Evolutionary conservation across 148 eudicot genomes (phyloP), one percentile per base, ranked within the genome.

Genomic region (Rhododendron henanense): DNA sequence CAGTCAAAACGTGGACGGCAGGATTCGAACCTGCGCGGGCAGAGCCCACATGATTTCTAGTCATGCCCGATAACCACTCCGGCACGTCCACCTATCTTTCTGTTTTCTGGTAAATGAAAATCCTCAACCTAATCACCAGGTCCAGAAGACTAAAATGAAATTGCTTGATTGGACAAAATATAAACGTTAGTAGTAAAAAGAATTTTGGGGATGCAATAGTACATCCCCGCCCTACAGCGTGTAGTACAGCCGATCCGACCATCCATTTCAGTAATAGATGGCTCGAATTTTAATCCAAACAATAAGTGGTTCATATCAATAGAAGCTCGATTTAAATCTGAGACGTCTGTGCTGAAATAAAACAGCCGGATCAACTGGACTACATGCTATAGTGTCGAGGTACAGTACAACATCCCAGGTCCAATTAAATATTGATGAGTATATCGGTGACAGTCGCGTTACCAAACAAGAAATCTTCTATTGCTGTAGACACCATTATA

Each of bases 21-120:
- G 95, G 94, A 93, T 91, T 93, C 95, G 93, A 93, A 93, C 92
- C 92, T 92, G 96, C 93, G 92, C 93, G 93, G 93, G 93, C 94
- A 93, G 41, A 96, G 94, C 98, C 98, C 96, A 95, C 97, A 94
- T 93, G 96, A 93, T 95, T 95, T 94, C 96, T 93, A 94, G 97
- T 94, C 95, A 94, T 95, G 95, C 98, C 97, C 97, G 98, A 96
- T 96, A 94, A 96, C 98, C 98, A 94, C 98, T 94, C 95, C 93
- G 97, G 96, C 98, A 96, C 97, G 97, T 88, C 94, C 97, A 92
- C 95, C 15, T 0, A 1, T 7, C 0, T 0, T 1, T 9, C 33
- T 0, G 0, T 10, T 25, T 1, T 16, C 6, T 3, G 14, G 21
- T 53, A 55, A 55, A 16, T 15, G 1, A 16, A 55, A 0, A 14